A percentile compares a stretch with the other conserved stretches of the same genome.
phyloP scores from a whole-genome alignment of 75 land plant genomes.

The Isoetes taiwanensis region DNA sequence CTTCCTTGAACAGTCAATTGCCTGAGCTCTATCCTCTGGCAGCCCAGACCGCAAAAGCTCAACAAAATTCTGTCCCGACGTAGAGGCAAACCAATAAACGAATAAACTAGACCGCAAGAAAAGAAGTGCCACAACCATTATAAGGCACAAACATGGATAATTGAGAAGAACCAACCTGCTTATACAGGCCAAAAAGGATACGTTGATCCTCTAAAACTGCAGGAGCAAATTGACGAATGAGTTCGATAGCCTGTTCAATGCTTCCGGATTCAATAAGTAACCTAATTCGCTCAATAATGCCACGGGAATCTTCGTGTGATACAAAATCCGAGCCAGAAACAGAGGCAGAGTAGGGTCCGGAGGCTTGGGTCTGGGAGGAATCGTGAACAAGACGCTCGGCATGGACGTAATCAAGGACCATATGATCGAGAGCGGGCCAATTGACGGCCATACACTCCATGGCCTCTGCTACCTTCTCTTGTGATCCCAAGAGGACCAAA shows the following conservation, averaged over 20 bases:
- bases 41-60: constrained; percentile 79
- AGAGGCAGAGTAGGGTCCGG: constrained; percentile 10
- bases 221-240: constrained; percentile 55
- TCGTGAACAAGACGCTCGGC: constrained; percentile 49
- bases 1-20: constrained; percentile 55
- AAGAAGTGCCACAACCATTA: not conserved
- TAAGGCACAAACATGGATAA: not conserved
- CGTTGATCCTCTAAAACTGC: constrained; percentile 61
- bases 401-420: constrained; percentile 70
- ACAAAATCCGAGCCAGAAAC: constrained; percentile 1
- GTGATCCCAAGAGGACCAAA: too few relatives aligned
- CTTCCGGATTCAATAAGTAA: constrained; percentile 40
- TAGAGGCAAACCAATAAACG: not conserved
- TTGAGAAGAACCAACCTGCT: constrained; percentile 43
- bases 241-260: constrained; percentile 48
- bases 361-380: constrained; percentile 11
- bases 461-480: too few relatives aligned
- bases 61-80: constrained; percentile 54
- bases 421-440: constrained; percentile 79
- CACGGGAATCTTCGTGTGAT: constrained; percentile 35
- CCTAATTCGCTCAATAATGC: constrained; percentile 45
- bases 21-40: constrained; percentile 39
- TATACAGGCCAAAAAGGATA: constrained; percentile 74
- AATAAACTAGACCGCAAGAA: not conserved
- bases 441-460: constrained; percentile 73